Evolutionary conservation across 1,284 basidiomycete genomes (phyloP).

Genomic region (Malassezia cuniculi): DNA sequence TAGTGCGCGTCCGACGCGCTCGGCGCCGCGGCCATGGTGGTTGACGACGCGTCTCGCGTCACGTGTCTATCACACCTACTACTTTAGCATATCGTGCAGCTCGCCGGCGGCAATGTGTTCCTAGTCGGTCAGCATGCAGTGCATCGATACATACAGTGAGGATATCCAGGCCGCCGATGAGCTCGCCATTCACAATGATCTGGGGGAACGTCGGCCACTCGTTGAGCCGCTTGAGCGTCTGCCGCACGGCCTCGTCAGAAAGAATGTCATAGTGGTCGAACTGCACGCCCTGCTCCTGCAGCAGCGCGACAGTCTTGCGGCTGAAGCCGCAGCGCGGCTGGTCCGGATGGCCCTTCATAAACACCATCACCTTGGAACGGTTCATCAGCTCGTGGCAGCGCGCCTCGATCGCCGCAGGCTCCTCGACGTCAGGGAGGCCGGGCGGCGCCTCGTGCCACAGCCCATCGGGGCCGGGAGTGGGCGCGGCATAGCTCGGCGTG

Average conservation of each 20-base stretch:
- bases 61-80: constrained; percentile 5
- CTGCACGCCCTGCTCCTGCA: constrained; percentile 54
- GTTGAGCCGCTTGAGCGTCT: constrained; percentile 71
- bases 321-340: constrained; percentile 62
- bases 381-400: constrained; percentile 59
- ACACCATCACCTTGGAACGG: constrained; percentile 61
- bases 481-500: constrained; percentile 21
- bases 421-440: constrained; percentile 48
- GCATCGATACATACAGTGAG: constrained; percentile 42
- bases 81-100: constrained; percentile 53
- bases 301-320: constrained; percentile 56
- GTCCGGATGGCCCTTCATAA: constrained; percentile 92
- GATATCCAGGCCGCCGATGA: constrained; percentile 56
- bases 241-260: constrained; percentile 60
- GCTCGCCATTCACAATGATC: constrained; percentile 57
- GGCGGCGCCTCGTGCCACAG: constrained; percentile 16
- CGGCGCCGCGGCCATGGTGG: neutral
- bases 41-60: constrained; percentile 1
- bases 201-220: constrained; percentile 64
- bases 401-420: constrained; percentile 55
- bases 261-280: constrained; percentile 64
- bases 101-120: constrained; percentile 51
- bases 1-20: constrained; percentile 22
- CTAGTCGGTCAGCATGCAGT: constrained; percentile 3
- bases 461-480: constrained; percentile 4